Evolutionary conservation across 2,329 filamentous ascomycete genomes (phyloP), one percentile per base, ranked within the genome.

Genomic region (Botrytis byssoidea): DNA sequence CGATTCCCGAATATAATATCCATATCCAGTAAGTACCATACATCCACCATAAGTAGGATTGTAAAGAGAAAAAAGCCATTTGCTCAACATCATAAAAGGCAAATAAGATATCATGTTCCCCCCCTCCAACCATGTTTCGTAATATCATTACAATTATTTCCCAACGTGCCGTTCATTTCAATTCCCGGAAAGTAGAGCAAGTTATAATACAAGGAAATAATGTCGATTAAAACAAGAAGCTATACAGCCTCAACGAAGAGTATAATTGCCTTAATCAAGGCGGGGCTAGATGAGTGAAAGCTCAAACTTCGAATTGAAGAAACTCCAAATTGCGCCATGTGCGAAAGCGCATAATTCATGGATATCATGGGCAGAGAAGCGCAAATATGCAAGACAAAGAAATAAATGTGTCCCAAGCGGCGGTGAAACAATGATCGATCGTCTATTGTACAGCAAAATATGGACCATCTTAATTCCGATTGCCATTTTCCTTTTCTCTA

Each of bases 401-500:
- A 48, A 44, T n/a, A 37, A n/a, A 46, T 29, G 25, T 67, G 2
- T 72, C 29, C 37, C 20, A 16, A 14, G 29, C 4, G 40, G 20
- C n/a, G 22, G 46, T 67, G 37, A 16, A 20, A 60, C 61, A 37
- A 44, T 40, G 32, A 51, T 37, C 20, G 14, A 72, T 59, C 40
- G 61, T 67, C 61, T 67, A 46, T 67, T 37, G 29, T 51, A 72
- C 48, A 67, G 8, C 18, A 60, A 6, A 20, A 25, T 16, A 67
- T 60, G 32, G 37, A 22, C 22, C 5, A 40, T 59, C 70, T 37
- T 35, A 22, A 46, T 29, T 75, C 37, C 68, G 60, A 60, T 74
- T 67, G 59, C 75, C 74, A 6, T 73, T 74, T 35, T 79, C 78
- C 55, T 77, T 73, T 51, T 79, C 77, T 46, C 76, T 74, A 48